Evolutionary conservation across 306 rosid species (phyloP).

Genomic region (Prunus padus): DNA sequence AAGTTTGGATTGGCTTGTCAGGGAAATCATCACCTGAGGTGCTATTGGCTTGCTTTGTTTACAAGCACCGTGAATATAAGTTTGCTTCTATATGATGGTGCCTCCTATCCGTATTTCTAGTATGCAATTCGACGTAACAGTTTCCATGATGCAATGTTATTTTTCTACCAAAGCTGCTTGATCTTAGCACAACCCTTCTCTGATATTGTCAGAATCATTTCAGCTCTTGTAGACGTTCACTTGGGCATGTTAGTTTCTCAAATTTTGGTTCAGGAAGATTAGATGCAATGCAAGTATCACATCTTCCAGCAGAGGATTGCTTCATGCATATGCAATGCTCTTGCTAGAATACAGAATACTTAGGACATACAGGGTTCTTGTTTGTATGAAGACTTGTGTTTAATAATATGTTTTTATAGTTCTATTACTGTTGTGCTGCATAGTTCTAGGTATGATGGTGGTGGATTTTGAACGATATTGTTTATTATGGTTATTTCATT

Average conservation of each 20-base stretch:
- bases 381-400: constrained; percentile 17
- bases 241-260: constrained; percentile 16
- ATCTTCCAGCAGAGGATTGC: constrained; percentile 24
- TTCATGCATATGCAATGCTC: constrained; percentile 12
- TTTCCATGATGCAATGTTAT: constrained; percentile 21
- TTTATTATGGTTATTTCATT: background rate
- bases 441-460: background rate
- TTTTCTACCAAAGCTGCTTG: background rate
- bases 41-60: constrained; percentile 19
- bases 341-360: constrained; percentile 18
- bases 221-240: constrained; percentile 28
- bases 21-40: constrained; percentile 74
- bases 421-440: constrained; percentile 6
- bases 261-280: constrained; percentile 8
- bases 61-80: constrained; percentile 32
- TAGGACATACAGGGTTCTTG: constrained; percentile 2
- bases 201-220: constrained; percentile 22
- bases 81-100: constrained; percentile 28
- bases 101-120: constrained; percentile 9
- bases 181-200: background rate
- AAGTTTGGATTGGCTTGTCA: constrained; percentile 95
- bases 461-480: background rate
- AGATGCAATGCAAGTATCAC: background rate
- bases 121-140: constrained; percentile 33
- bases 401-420: background rate